These are phyloP conservation scores for Hericium alpestre DNA, from an alignment of 768 basidiomycete species.

Conservation along the genomic window DNA sequence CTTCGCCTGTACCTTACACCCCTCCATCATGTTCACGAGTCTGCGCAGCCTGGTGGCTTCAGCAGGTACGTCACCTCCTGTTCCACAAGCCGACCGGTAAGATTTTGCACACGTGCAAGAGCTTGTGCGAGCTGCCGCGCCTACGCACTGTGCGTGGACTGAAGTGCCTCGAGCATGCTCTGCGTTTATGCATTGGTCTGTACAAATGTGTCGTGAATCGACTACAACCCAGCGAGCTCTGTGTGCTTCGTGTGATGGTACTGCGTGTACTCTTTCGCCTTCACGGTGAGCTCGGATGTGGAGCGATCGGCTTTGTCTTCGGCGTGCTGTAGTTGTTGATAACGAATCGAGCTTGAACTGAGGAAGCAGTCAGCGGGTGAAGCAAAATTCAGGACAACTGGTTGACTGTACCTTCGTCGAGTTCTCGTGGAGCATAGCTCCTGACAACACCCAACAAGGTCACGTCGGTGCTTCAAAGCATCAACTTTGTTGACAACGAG, in stretches of 20 bases:
- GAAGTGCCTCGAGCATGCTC: slow-evolving; percentile 60
- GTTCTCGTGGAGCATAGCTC: slow-evolving; percentile 69
- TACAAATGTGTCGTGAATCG: slow-evolving; percentile 61
- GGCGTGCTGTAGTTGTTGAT: slow-evolving; percentile 70
- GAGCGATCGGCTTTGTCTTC: slow-evolving; percentile 68
- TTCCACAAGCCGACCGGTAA: slow-evolving; percentile 71
- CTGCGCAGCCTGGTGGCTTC: slow-evolving; percentile 68
- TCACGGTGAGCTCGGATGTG: slow-evolving; percentile 53
- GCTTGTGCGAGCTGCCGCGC: slow-evolving; percentile 70
- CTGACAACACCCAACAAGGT: slow-evolving; percentile 72
- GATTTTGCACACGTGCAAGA: slow-evolving; percentile 60
- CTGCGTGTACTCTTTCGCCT: slow-evolving; percentile 75
- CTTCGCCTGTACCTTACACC: slow-evolving; percentile 77
- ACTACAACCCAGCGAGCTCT: slow-evolving; percentile 65
- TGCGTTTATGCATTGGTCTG: slow-evolving; percentile 59
- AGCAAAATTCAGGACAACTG: not conserved
- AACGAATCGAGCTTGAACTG: slow-evolving; percentile 84
- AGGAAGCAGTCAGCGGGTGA: slow-evolving; percentile 2
- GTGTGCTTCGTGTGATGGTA: slow-evolving; percentile 75
- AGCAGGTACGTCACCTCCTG: slow-evolving; percentile 74
- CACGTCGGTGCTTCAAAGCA: slow-evolving; percentile 50
- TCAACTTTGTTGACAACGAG: slow-evolving; percentile 51
- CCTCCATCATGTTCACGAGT: slow-evolving; percentile 80
- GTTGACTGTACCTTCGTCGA: slow-evolving; percentile 51
- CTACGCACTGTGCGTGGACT: slow-evolving; percentile 61